Conservation (phyloP, 768 basidiomycete species). For the Lyophyllum decastes region DNA sequence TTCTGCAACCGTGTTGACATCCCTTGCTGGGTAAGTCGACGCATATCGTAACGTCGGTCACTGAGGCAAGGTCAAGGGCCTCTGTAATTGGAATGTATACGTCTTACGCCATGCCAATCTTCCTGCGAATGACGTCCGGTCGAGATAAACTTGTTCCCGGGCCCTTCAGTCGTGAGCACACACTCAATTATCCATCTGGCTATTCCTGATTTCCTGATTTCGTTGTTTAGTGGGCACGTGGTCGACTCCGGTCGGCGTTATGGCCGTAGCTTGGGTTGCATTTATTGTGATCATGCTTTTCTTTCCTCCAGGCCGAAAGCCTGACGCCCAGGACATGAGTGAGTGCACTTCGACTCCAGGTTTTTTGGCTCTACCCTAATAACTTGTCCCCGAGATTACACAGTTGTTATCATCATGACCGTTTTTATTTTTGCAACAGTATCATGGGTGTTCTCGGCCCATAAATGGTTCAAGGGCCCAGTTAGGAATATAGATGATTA, state of each 20-base stretch:
- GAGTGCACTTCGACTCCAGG: conserved; percentile 21
- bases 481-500: not conserved
- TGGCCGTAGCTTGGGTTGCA: conserved; percentile 67
- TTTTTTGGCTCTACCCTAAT: conserved; percentile 1
- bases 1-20: conserved; percentile 60
- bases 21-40: conserved; percentile 61
- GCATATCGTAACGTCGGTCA: not conserved
- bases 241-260: conserved; percentile 56
- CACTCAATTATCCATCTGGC: not conserved
- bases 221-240: conserved; percentile 46
- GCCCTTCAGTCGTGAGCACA: conserved; percentile 40
- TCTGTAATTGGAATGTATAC: conserved; percentile 73
- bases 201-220: not conserved
- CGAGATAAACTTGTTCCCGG: conserved; percentile 58
- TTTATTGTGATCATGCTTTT: conserved; percentile 62
- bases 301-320: conserved; percentile 39
- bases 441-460: conserved; percentile 69
- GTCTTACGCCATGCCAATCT: conserved; percentile 67
- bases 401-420: conserved; percentile 62
- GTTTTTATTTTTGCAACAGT: conserved; percentile 66
- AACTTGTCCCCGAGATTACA: conserved; percentile 51
- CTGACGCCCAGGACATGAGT: conserved; percentile 57
- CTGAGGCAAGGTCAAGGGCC: conserved; percentile 40
- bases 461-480: conserved; percentile 58
- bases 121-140: conserved; percentile 72